These are phyloP conservation scores for Sclerotinia sclerotiorum DNA, from an alignment of 2,329 filamentous ascomycete genomes.

Conservation along the genomic window DNA sequence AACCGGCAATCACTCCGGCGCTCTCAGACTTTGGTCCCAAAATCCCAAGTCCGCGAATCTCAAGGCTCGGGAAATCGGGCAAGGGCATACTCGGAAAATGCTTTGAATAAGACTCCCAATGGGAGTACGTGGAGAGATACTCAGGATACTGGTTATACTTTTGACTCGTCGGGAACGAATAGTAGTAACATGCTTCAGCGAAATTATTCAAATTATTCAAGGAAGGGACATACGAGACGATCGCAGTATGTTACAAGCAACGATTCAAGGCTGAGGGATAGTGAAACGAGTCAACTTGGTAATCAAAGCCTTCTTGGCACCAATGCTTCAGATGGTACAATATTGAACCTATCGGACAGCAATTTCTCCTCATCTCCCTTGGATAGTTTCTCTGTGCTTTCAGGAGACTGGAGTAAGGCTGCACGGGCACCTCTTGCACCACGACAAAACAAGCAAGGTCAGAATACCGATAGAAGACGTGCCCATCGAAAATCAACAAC, in stretches of 20 bases:
- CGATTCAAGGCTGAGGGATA: constrained; percentile 25
- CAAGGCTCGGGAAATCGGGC: constrained; percentile 24
- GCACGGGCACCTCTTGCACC: constrained; percentile 16
- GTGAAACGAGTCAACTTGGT: constrained; percentile 20
- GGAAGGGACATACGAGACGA: constrained; percentile 34
- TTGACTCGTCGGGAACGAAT: constrained; percentile 28
- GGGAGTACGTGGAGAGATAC: constrained; percentile 35
- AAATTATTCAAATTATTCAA: constrained; percentile 38
- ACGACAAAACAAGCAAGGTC: not conserved
- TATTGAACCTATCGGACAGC: constrained; percentile 33
- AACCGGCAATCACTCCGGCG: constrained; percentile 19
- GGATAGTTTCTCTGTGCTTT: constrained; percentile 32
- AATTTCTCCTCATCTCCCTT: constrained; percentile 33
- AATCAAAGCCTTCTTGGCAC: constrained; percentile 15
- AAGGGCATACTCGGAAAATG: constrained; percentile 36
- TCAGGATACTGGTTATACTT: constrained; percentile 31
- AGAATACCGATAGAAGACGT: constrained; percentile 10
- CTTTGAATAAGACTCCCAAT: constrained; percentile 26
- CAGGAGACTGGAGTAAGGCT: constrained; percentile 23
- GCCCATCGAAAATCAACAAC: constrained; percentile 24
- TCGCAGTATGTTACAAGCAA: constrained; percentile 28
- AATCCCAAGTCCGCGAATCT: constrained; percentile 26
- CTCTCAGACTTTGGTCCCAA: constrained; percentile 20
- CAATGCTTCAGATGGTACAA: constrained; percentile 19
- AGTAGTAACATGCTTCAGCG: constrained; percentile 29